Evolutionary conservation across 2,329 filamentous ascomycete genomes (phyloP).

Genomic region (Tothia fuscella): DNA sequence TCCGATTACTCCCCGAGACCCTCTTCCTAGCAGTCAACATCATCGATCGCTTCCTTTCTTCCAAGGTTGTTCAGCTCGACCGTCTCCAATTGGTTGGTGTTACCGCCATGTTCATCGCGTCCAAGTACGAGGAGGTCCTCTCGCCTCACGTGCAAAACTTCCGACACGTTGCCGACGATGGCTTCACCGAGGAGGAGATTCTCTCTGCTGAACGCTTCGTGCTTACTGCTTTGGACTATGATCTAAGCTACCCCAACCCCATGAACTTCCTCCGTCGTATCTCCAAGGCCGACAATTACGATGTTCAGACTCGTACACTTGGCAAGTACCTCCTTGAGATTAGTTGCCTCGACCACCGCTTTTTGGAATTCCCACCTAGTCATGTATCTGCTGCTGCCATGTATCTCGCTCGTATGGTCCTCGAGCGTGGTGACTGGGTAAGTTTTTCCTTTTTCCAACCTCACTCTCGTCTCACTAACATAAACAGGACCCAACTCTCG

Average conservation of each 20-base stretch:
- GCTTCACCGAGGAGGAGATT: slow-evolving; percentile 90
- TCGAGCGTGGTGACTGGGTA: slow-evolving; percentile 88
- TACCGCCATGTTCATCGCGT: slow-evolving; percentile 98
- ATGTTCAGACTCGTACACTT: slow-evolving; percentile 92
- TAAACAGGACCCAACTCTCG: slow-evolving; percentile 57
- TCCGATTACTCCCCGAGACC: slow-evolving; percentile 89
- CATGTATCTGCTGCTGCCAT: slow-evolving; percentile 86
- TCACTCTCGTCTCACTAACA: slow-evolving; percentile 15
- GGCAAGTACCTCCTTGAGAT: slow-evolving; percentile 98
- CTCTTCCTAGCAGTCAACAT: slow-evolving; percentile 96
- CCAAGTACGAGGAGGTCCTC: slow-evolving; percentile 96
- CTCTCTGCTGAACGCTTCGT: slow-evolving; percentile 94
- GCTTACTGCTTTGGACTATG: slow-evolving; percentile 81
- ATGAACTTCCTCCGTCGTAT: slow-evolving; percentile 99
- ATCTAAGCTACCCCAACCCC: slow-evolving; percentile 95
- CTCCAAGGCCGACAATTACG: slow-evolving; percentile 98
- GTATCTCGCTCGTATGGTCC: slow-evolving; percentile 83
- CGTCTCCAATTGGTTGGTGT: slow-evolving; percentile 93
- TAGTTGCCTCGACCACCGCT: slow-evolving; percentile 85
- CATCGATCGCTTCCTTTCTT: slow-evolving; percentile 92
- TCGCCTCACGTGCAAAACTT: slow-evolving; percentile 97
- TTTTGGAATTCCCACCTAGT: slow-evolving; percentile 81
- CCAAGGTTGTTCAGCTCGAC: slow-evolving; percentile 91
- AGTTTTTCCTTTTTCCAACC: slow-evolving; percentile 22
- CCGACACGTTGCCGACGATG: slow-evolving; percentile 90